These are phyloP conservation scores for Ophiostoma tasmaniense DNA, from an alignment of 2,329 filamentous ascomycete genomes.

Conservation along the genomic window DNA sequence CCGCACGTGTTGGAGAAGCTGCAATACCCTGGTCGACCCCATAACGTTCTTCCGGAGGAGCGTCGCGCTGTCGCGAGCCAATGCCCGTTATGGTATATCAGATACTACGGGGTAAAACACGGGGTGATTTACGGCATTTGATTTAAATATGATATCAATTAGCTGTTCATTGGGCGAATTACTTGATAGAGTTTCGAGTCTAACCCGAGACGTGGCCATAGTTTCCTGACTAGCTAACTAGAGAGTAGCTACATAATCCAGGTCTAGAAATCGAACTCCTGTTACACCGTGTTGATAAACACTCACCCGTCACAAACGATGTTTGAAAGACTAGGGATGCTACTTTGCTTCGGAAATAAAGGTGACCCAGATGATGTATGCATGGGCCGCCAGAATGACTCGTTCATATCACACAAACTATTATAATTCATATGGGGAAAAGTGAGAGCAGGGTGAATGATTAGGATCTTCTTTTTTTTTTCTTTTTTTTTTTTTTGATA, in stretches of 20 bases:
- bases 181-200: neutral
- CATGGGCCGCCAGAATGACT: no score
- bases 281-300: neutral
- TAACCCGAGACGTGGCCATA: neutral
- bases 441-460: neutral
- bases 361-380: neutral
- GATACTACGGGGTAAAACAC: neutral
- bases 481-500: neutral
- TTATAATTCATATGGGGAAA: neutral
- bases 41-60: neutral
- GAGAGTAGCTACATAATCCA: neutral
- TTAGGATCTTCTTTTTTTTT: neutral
- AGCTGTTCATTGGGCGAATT: neutral
- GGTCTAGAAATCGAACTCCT: neutral
- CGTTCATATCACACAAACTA: no score
- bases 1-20: neutral
- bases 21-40: neutral
- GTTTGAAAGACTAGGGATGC: neutral
- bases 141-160: neutral
- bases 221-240: neutral
- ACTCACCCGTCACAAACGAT: neutral
- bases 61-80: neutral
- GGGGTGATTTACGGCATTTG: neutral
- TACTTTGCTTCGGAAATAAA: neutral
- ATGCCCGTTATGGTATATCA: neutral